Conservation (phyloP, 768 basidiomycete genomes). For the Russula vinacea region DNA sequence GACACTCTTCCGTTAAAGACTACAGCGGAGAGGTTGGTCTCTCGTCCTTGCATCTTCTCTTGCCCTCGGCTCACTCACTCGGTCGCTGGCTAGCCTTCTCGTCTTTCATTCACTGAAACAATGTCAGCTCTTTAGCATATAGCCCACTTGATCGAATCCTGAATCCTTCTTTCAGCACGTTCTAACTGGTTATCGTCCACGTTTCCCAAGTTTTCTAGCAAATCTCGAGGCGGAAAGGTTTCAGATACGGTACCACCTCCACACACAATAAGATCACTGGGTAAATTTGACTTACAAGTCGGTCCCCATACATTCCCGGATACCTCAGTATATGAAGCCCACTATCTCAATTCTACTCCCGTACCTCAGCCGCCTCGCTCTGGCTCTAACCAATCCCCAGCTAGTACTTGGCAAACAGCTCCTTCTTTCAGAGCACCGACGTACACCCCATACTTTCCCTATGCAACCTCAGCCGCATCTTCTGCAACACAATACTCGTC, state of each 20-base stretch:
- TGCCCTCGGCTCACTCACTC: conserved; percentile 11
- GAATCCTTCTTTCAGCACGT: conserved; percentile 48
- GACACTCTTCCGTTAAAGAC: conserved; percentile 40
- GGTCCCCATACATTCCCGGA: conserved; percentile 72
- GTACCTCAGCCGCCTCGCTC: conserved; percentile 31
- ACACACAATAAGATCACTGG: conserved; percentile 61
- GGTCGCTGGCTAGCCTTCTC: conserved; percentile 48
- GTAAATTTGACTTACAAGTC: conserved; percentile 66
- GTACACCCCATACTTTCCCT: conserved; percentile 14
- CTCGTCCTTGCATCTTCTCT: background rate
- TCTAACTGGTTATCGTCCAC: conserved; percentile 63
- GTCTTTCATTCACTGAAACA: conserved; percentile 67
- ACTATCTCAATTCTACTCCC: conserved; percentile 49
- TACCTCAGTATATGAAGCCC: conserved; percentile 69
- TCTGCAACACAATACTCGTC: conserved; percentile 7
- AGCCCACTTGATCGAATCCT: conserved; percentile 21
- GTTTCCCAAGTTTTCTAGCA: conserved; percentile 71
- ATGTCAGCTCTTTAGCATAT: conserved; percentile 44
- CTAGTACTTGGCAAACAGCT: conserved; percentile 28
- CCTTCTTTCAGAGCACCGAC: conserved; percentile 21
- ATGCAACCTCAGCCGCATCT: background rate
- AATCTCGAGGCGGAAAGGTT: conserved; percentile 56
- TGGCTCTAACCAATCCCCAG: conserved; percentile 31
- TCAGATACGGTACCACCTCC: conserved; percentile 55
- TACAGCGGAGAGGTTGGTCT: conserved; percentile 59